Percentiles rank a stretch among this genome's conserved stretches.
These are phyloP conservation scores for Wickerhamomyces sp. DNA, from an alignment of 1,139 yeast species.

Conservation along the genomic window DNA sequence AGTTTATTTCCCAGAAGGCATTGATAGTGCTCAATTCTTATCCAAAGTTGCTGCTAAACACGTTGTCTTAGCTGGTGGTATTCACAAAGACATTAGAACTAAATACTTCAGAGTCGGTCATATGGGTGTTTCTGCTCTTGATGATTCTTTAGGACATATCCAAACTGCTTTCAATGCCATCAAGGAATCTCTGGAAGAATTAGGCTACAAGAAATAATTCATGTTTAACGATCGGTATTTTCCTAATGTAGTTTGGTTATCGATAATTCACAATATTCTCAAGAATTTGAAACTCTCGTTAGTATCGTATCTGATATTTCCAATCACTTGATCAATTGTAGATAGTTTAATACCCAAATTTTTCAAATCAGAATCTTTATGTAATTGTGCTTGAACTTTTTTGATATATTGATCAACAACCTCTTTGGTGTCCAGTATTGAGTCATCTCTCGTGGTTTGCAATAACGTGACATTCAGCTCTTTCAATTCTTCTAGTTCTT, in stretches of 20 bases:
- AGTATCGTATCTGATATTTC: slow-evolving; percentile 9
- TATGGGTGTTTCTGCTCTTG: slow-evolving; percentile 72
- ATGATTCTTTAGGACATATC: slow-evolving; percentile 34
- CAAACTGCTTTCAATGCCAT: slow-evolving; percentile 36
- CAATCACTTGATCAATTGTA: slow-evolving; percentile 6
- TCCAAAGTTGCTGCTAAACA: slow-evolving; percentile 57
- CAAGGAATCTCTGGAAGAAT: slow-evolving; percentile 35
- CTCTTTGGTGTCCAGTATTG: slow-evolving; percentile 4
- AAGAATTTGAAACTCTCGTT: slow-evolving; percentile 11
- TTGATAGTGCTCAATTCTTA: slow-evolving; percentile 63
- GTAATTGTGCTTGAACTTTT: slow-evolving; percentile 2
- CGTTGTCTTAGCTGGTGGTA: slow-evolving; percentile 87
- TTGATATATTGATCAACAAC: neutral
- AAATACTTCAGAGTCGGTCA: slow-evolving; percentile 93
- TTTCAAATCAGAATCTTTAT: slow-evolving; percentile 2
- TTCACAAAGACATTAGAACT: slow-evolving; percentile 74
- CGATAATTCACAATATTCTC: slow-evolving; percentile 6
- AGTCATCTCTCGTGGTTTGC: slow-evolving; percentile 11
- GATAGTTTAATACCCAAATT: slow-evolving; percentile 4
- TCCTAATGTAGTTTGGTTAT: too few species aligned
- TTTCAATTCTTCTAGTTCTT: slow-evolving; percentile 13
- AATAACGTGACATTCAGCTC: slow-evolving; percentile 2
- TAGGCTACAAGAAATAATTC: slow-evolving; percentile 32
- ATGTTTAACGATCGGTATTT: too few species aligned
- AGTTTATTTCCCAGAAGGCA: slow-evolving; percentile 74